Percentiles rank a stretch among this genome's conserved stretches.
Conservation (phyloP, 1,284 basidiomycete genomes). For the Rhodotorula mucilaginosa region DNA sequence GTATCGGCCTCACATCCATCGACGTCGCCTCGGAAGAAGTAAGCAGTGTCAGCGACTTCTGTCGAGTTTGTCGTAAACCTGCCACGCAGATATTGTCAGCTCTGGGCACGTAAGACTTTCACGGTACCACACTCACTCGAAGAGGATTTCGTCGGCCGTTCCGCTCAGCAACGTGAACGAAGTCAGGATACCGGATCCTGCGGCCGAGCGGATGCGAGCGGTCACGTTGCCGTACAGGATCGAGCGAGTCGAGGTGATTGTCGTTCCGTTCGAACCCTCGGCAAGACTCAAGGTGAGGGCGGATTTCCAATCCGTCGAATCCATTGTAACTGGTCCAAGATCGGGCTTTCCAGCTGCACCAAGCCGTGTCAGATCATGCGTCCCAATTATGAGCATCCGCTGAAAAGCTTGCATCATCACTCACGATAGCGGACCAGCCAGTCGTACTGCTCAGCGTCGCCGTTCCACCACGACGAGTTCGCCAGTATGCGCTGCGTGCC, state of each 20-base stretch:
- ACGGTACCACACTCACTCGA: conserved; percentile 62
- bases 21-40: conserved; percentile 6
- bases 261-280: conserved; percentile 58
- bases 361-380: not conserved
- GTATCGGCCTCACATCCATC: not conserved
- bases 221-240: conserved; percentile 76
- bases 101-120: not conserved
- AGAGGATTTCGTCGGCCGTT: conserved; percentile 68
- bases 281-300: conserved; percentile 14
- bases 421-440: conserved; percentile 62
- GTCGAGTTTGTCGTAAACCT: conserved; percentile 17
- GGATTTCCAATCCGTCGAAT: not conserved
- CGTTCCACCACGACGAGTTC: conserved; percentile 62
- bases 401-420: not conserved
- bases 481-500: conserved; percentile 63
- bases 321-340: not conserved
- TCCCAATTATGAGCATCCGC: too few relatives aligned
- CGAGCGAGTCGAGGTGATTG: conserved; percentile 73
- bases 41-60: not conserved
- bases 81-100: too few relatives aligned
- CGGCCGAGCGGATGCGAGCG: conserved; percentile 57
- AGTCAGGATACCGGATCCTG: conserved; percentile 70
- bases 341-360: conserved; percentile 11
- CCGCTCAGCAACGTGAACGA: conserved; percentile 55
- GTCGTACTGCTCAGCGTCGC: conserved; percentile 65